Conservation (phyloP, 2,329 filamentous ascomycete genomes). For the Lomentospora prolificans region DNA sequence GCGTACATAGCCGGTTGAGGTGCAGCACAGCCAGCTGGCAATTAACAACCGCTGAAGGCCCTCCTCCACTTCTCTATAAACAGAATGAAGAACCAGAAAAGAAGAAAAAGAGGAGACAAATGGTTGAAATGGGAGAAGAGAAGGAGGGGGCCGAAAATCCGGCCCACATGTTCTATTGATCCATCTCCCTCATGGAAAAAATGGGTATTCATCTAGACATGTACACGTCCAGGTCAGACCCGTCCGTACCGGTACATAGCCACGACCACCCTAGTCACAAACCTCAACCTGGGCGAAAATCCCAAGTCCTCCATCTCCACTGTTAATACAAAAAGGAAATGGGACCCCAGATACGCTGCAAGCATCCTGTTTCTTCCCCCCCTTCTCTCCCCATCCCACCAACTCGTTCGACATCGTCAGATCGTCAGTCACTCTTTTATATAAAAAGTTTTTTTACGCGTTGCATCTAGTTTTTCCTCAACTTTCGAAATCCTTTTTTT, state of each 20-base stretch:
- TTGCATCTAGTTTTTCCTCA: not conserved
- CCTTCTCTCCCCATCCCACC: not conserved
- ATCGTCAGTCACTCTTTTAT: not conserved
- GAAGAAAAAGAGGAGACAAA: too few species aligned
- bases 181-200: too few species aligned
- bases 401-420: conserved; percentile 1
- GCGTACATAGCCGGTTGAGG: too few species aligned
- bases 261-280: not conserved
- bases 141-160: too few species aligned
- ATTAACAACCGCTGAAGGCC: too few species aligned
- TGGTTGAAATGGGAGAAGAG: too few species aligned
- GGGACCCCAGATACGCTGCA: not conserved
- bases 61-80: too few species aligned
- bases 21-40: too few species aligned
- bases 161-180: too few species aligned
- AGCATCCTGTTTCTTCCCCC: not conserved
- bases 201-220: too few species aligned
- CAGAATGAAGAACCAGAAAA: too few species aligned
- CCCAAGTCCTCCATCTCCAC: not conserved
- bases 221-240: too few species aligned
- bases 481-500: not conserved
- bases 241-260: conserved; percentile 1
- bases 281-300: not conserved
- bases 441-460: not conserved
- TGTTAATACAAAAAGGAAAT: not conserved